Conservation (phyloP, 176 grass and related monocot species). For the Phoenix roebelenii region DNA sequence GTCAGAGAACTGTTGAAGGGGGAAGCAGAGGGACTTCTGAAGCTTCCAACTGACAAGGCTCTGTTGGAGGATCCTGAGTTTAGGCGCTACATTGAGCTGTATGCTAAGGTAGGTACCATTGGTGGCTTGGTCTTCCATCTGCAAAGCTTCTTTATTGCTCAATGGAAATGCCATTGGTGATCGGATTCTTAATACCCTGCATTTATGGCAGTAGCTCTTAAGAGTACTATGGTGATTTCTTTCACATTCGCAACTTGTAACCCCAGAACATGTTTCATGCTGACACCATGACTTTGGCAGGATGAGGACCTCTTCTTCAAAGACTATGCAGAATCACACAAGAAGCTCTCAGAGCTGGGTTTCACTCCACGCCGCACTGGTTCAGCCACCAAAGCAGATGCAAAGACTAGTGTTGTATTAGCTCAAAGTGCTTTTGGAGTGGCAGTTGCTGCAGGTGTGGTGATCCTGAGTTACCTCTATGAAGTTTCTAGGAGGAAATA, state of each 20-base stretch:
- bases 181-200: no score
- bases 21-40: constrained; percentile 67
- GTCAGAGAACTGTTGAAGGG: constrained; percentile 60
- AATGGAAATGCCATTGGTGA: no score
- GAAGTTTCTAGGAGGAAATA: constrained; percentile 37
- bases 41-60: constrained; percentile 81
- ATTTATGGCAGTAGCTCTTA: no score
- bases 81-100: constrained; percentile 73
- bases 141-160: no score
- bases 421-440: constrained; percentile 77
- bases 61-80: constrained; percentile 74
- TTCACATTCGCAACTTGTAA: no score
- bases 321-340: constrained; percentile 83
- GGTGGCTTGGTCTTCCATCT: not conserved
- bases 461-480: constrained; percentile 55
- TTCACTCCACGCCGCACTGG: constrained; percentile 38
- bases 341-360: constrained; percentile 87
- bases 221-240: no score
- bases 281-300: constrained; percentile 22
- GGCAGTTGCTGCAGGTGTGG: constrained; percentile 65
- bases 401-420: constrained; percentile 13
- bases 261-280: no score
- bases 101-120: constrained; percentile 78
- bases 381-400: not conserved
- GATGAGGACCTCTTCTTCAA: constrained; percentile 91